phyloP scores from a whole-genome alignment of 192 early-diverging fungal species.

The Linnemannia elongata region DNA sequence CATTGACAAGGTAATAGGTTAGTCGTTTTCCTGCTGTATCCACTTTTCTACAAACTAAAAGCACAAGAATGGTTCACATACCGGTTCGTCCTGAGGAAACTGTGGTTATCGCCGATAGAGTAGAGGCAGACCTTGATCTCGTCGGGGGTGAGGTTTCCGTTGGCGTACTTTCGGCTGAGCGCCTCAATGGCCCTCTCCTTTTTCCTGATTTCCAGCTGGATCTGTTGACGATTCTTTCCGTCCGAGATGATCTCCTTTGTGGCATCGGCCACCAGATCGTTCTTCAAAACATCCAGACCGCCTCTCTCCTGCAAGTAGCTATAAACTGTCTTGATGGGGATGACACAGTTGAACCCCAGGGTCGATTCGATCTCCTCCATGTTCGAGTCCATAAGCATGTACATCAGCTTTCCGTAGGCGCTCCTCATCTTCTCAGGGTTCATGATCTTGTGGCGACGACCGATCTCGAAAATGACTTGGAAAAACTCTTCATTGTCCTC shows the following conservation, averaged over 20 bases:
- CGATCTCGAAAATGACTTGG: constrained; percentile 78
- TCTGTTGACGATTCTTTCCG: constrained; percentile 73
- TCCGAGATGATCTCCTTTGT: constrained; percentile 79
- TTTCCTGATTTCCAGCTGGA: constrained; percentile 88
- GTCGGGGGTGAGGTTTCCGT: constrained; percentile 67
- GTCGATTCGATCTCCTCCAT: constrained; percentile 81
- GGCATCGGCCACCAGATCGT: constrained; percentile 82
- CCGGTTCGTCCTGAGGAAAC: constrained; percentile 87
- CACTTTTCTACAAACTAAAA: not conserved
- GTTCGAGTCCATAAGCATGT: constrained; percentile 85
- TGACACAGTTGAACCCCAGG: constrained; percentile 83
- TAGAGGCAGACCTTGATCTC: constrained; percentile 90
- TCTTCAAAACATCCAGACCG: constrained; percentile 78
- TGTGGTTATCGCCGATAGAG: constrained; percentile 98
- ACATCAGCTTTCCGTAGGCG: constrained; percentile 97
- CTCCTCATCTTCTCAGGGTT: constrained; percentile 97
- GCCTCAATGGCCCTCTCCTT: constrained; percentile 95
- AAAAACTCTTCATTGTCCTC: constrained; percentile 86
- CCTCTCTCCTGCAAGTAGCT: constrained; percentile 75
- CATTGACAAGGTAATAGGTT: not conserved
- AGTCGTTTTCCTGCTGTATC: not conserved
- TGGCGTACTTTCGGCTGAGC: constrained; percentile 84
- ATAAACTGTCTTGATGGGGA: constrained; percentile 94
- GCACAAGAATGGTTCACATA: constrained; percentile 40
- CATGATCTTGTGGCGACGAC: constrained; percentile 90